phyloP scores from a whole-genome alignment of 306 rosid species.

The Begonia masoniana region DNA sequence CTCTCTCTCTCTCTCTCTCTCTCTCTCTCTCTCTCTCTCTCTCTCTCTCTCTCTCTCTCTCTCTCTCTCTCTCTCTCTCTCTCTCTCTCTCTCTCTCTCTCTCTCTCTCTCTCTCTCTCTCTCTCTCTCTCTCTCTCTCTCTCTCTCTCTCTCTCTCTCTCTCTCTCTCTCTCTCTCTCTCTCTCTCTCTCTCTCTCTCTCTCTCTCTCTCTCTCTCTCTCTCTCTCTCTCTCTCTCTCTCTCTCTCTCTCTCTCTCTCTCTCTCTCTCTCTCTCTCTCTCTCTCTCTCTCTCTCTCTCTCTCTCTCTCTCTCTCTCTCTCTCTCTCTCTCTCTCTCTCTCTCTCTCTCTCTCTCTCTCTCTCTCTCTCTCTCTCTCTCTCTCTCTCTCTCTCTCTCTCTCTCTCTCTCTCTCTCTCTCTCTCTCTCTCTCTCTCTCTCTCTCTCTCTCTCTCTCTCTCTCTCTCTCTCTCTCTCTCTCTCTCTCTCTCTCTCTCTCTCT shows the following conservation, averaged over 20 bases:
- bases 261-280: too few relatives aligned
- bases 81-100: too few relatives aligned
- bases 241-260: not conserved
- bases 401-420: slow-evolving; percentile 2
- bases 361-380: not conserved
- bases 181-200: slow-evolving; percentile 1
- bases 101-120: not conserved
- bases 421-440: not conserved
- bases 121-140: slow-evolving; percentile 1
- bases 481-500: not conserved
- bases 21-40: too few relatives aligned
- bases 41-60: not conserved
- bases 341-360: slow-evolving; percentile 1
- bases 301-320: not conserved
- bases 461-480: slow-evolving; percentile 3
- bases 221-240: not conserved
- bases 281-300: slow-evolving; percentile 1
- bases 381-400: too few relatives aligned
- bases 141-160: too few relatives aligned
- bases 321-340: too few relatives aligned
- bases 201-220: too few relatives aligned
- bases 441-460: too few relatives aligned
- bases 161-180: not conserved
- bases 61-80: slow-evolving; percentile 1
- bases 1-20: slow-evolving; percentile 2